Evolutionary conservation across 2,329 filamentous ascomycete species (phyloP).

Genomic region (Rhynchosporium agropyri): DNA sequence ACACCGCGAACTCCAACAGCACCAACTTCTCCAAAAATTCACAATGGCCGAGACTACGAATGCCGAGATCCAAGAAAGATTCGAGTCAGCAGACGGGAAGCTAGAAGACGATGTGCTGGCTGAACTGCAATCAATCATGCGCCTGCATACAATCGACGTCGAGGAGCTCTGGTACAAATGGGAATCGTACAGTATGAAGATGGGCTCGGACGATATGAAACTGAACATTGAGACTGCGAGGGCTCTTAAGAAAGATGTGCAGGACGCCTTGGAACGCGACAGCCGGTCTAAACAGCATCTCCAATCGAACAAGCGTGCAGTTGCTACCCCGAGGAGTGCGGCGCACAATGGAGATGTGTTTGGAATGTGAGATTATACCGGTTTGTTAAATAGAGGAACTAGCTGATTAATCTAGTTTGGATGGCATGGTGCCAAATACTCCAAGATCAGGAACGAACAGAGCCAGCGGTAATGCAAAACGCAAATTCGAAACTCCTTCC

Average conservation of each 20-base stretch:
- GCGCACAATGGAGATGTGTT: conserved; percentile 69
- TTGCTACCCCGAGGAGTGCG: conserved; percentile 63
- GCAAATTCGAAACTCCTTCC: conserved; percentile 51
- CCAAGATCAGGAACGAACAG: conserved; percentile 41
- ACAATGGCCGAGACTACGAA: conserved; percentile 19
- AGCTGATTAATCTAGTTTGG: conserved; percentile 53
- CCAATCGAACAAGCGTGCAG: conserved; percentile 63
- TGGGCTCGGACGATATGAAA: conserved; percentile 78
- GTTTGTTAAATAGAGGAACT: background rate
- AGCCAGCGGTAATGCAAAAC: conserved; percentile 31
- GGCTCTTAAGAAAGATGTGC: conserved; percentile 83
- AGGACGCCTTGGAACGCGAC: conserved; percentile 79
- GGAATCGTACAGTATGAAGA: conserved; percentile 96
- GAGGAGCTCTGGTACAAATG: conserved; percentile 98
- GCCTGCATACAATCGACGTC: conserved; percentile 75
- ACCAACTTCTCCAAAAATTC: background rate
- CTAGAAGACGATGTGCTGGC: conserved; percentile 76
- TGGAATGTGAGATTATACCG: conserved; percentile 64
- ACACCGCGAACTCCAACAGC: background rate
- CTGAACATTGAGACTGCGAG: conserved; percentile 71
- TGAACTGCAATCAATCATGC: conserved; percentile 84
- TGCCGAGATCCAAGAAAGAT: conserved; percentile 35
- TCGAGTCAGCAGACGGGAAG: conserved; percentile 32
- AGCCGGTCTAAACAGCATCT: conserved; percentile 67
- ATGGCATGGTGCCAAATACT: conserved; percentile 70